Evolutionary conservation across 371 early-diverging fungal genomes (phyloP), one percentile per base, ranked within the genome.

Genomic region (Parasitella parasitica): DNA sequence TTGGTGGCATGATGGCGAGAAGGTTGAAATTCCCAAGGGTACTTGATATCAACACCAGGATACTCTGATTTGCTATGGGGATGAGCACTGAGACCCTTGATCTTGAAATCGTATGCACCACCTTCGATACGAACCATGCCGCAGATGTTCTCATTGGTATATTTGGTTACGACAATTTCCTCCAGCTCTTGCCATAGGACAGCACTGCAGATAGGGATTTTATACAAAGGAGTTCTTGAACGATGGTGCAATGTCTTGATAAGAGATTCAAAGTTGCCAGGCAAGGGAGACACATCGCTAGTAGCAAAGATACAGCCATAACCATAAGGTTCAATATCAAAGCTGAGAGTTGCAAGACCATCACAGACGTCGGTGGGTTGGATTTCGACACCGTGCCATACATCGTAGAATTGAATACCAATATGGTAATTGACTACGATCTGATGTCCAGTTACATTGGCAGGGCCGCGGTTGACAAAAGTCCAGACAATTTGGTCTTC

Each of bases 221-320:
- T 36, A 24, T 51, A 35, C 34, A 71, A 58, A 38, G 64, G 61
- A 0, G 28, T 59, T 18, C 46, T 60, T 12, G 61, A 61, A 22
- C 65, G 61, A 15, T 43, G 26, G 6, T 37, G 32, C 62, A 71
- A 20, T 2, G 54, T 39, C 20, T 56, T 54, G 37, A 71, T 35
- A 7, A 67, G 63, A 0, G 13, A 34, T 11, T 71, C 62, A 39
- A 71, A 67, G 1, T 51, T 59, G 6, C 18, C 8, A 24, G 71
- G 71, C 18, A 67, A 56, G 4, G 26, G 12, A 18, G 68, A 28
- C 2, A 61, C 54, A 50, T 71, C 71, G 11, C 51, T 54, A 3
- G 71, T 64, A 46, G 68, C 68, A 61, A 71, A 71, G 51, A 71
- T 67, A 64, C 71, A 71, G 12, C 71, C 71, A 52, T 71, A 71